Evolutionary conservation across 1,139 yeast genomes (phyloP), one percentile per base, ranked within the genome.

Genomic region (Debaryomyces coudertii): DNA sequence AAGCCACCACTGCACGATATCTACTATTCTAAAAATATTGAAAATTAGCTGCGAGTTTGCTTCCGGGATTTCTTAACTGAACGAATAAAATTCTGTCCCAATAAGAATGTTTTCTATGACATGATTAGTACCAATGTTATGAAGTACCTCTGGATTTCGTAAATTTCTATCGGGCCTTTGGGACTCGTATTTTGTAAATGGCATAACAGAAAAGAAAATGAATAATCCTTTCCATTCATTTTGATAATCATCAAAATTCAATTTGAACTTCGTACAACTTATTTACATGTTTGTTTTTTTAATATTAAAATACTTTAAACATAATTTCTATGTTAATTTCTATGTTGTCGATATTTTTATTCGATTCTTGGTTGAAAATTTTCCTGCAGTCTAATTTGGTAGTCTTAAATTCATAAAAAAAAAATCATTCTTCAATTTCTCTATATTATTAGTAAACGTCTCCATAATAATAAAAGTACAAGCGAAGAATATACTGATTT

Each of bases 131-230:
- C 12, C 4, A 8, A n/a, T 14, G 4, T 12, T 7, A 29, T 38
- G 18, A 29, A 29, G 34, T 29, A 11, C 28, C n/a, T 29, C 20
- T 11, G 42, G 35, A 9, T 38, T 18, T 29, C 18, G 14, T n/a
- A 38, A n/a, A 20, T 29, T 22, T 16, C 35, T 27, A 28, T 16
- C 30, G 6, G 35, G 18, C 6, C 30, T 24, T 16, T 9, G 25
- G 27, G 16, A 38, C 25, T 29, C 41, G 20, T 28, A 29, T 6
- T 38, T 35, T 4, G 41, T 38, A 22, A 38, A 38, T 8, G 35
- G 41, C 24, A 38, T 18, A 29, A 28, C 41, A 20, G 20, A 27
- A 28, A 38, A 28, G 22, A 38, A 38, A 7, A 38, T 38, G n/a
- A 16, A 28, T 16, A 30, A 24, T 27, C 9, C 35, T 38, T 38